Conservation (phyloP, 2,329 filamentous ascomycete species). For the Cytospora leucostoma region DNA sequence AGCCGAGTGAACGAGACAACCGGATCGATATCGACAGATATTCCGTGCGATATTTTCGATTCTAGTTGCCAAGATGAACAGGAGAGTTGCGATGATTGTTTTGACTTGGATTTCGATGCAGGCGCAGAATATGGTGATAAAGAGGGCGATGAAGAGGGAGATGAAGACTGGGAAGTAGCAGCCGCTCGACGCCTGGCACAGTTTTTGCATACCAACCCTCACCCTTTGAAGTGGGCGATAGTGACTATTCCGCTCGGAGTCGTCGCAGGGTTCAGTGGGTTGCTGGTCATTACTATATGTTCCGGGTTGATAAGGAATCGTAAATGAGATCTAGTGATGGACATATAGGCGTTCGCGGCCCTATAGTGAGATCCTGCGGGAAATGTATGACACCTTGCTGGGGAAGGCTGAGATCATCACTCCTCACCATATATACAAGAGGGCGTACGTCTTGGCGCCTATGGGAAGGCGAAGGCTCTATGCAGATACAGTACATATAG, state of each 20-base stretch:
- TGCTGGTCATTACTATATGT: not conserved
- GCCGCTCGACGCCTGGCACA: slow-evolving; percentile 3
- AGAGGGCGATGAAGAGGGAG: not conserved
- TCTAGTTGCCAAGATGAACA: not conserved
- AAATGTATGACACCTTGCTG: not conserved
- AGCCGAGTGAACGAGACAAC: not conserved
- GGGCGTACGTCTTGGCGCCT: slow-evolving; percentile 1
- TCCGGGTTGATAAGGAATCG: not conserved
- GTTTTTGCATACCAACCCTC: slow-evolving; percentile 2
- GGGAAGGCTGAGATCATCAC: slow-evolving; percentile 1
- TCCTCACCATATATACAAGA: not conserved
- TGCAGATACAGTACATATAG: not conserved
- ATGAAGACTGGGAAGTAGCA: not conserved
- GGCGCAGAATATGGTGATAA: not conserved
- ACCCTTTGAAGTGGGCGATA: not conserved
- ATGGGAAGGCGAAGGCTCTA: not conserved
- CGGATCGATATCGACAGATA: slow-evolving; percentile 4
- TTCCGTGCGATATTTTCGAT: no score
- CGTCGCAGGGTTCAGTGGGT: not conserved
- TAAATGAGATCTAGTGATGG: not conserved
- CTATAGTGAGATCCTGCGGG: slow-evolving; percentile 5
- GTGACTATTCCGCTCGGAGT: slow-evolving; percentile 2
- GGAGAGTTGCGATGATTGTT: not conserved
- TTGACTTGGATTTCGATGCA: not conserved
- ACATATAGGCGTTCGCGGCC: no score